Evolutionary conservation across 768 basidiomycete genomes (phyloP).

Genomic region (Suillus weaverae): DNA sequence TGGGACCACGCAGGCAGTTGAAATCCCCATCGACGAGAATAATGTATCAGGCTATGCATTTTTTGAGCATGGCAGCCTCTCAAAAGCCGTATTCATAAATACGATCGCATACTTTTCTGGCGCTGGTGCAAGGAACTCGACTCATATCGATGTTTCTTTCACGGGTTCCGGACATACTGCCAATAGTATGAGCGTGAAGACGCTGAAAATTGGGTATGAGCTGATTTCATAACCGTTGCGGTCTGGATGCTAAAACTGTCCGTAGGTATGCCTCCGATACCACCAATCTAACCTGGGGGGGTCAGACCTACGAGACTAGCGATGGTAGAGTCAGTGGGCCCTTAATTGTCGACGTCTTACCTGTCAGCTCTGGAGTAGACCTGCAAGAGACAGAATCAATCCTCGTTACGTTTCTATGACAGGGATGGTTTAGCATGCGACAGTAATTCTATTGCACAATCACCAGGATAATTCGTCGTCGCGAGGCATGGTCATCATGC

Average conservation of each 20-base stretch:
- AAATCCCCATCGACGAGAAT: slow-evolving; percentile 48
- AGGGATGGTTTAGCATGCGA: background rate
- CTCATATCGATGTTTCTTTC: slow-evolving; percentile 4
- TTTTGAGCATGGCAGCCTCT: slow-evolving; percentile 3
- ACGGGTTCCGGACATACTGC: background rate
- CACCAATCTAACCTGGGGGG: slow-evolving; percentile 56
- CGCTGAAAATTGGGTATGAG: slow-evolving; percentile 45
- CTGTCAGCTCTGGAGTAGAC: slow-evolving; percentile 41
- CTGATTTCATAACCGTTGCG: background rate
- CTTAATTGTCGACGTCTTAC: slow-evolving; percentile 28
- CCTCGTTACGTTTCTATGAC: slow-evolving; percentile 27
- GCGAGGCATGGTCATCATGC: too few species aligned
- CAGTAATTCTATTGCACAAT: background rate
- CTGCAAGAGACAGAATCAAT: slow-evolving; percentile 50
- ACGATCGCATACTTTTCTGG: slow-evolving; percentile 48
- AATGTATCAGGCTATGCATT: slow-evolving; percentile 45
- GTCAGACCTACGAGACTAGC: slow-evolving; percentile 44
- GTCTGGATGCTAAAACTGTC: background rate
- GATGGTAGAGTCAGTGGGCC: slow-evolving; percentile 42
- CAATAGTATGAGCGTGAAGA: slow-evolving; percentile 43
- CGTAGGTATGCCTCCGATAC: slow-evolving; percentile 50
- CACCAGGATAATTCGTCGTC: too few species aligned
- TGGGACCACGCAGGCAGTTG: slow-evolving; percentile 42
- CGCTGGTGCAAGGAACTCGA: slow-evolving; percentile 22
- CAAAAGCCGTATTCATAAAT: slow-evolving; percentile 59